Conservation (phyloP, 1,284 basidiomycete genomes). For the Heliocybe sulcata region DNA sequence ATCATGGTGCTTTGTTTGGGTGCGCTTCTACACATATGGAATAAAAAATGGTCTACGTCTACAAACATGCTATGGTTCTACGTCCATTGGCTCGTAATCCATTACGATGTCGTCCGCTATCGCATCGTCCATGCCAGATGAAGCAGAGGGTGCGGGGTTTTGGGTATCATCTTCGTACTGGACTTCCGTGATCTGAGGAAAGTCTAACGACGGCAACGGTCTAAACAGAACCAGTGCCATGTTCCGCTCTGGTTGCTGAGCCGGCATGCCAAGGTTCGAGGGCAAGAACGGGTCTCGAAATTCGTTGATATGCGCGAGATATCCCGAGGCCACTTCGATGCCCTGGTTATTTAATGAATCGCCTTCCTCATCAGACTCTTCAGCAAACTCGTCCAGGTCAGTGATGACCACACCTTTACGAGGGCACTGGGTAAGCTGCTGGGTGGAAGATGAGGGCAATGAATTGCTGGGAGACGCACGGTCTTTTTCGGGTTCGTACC, state of each 20-base stretch:
- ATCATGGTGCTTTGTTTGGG: background rate
- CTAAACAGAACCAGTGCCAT: slow-evolving; percentile 56
- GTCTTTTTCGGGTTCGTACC: slow-evolving; percentile 67
- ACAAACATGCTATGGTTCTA: slow-evolving; percentile 27
- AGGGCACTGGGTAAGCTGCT: slow-evolving; percentile 2
- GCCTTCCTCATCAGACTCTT: slow-evolving; percentile 19
- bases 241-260: slow-evolving; percentile 18
- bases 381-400: slow-evolving; percentile 48
- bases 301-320: background rate
- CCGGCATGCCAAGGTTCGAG: slow-evolving; percentile 8
- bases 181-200: slow-evolving; percentile 7
- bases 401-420: slow-evolving; percentile 51
- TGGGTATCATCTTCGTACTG: slow-evolving; percentile 7
- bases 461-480: slow-evolving; percentile 33
- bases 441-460: background rate
- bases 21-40: background rate
- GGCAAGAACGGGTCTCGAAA: slow-evolving; percentile 3
- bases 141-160: background rate
- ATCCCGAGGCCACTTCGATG: background rate
- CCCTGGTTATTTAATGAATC: slow-evolving; percentile 4
- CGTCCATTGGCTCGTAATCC: slow-evolving; percentile 54
- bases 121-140: background rate
- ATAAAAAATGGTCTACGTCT: background rate
- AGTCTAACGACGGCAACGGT: slow-evolving; percentile 25
- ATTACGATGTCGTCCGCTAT: slow-evolving; percentile 4